A percentile compares a stretch with the other conserved stretches of the same genome.
Evolutionary conservation across 75 land plant genomes (phyloP).

Genomic region (Larix kaempferi): DNA sequence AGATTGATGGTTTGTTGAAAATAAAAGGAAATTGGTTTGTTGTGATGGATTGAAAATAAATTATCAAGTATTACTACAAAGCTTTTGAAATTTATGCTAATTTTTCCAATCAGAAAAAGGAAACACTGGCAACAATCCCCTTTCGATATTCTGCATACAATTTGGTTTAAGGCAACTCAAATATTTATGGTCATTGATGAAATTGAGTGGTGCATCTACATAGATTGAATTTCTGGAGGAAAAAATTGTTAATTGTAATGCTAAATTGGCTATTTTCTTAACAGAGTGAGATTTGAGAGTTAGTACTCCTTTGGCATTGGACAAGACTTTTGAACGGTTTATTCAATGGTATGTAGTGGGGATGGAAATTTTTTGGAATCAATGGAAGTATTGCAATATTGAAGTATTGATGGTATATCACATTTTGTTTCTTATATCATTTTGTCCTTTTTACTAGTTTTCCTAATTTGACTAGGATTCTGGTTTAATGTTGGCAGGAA

Average conservation of each 20-base stretch:
- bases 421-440: background rate
- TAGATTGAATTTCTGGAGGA: background rate
- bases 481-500: constrained; percentile 56
- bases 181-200: background rate
- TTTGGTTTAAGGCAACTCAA: background rate
- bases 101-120: background rate
- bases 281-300: background rate
- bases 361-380: background rate
- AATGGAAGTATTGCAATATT: constrained; percentile 4
- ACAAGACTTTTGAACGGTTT: background rate
- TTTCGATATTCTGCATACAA: background rate
- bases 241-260: background rate
- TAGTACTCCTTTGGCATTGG: constrained; percentile 1
- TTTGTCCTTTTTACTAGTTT: background rate
- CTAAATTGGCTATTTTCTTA: background rate
- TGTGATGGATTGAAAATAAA: background rate
- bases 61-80: background rate
- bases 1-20: background rate
- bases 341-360: constrained; percentile 6
- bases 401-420: background rate
- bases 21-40: background rate
- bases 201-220: background rate
- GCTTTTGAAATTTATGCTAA: background rate
- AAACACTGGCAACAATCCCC: background rate
- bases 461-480: background rate